A percentile compares a stretch with the other conserved stretches of the same genome.
phyloP scores from a whole-genome alignment of 176 grass and related monocot species.

The Ensete glaucum region DNA sequence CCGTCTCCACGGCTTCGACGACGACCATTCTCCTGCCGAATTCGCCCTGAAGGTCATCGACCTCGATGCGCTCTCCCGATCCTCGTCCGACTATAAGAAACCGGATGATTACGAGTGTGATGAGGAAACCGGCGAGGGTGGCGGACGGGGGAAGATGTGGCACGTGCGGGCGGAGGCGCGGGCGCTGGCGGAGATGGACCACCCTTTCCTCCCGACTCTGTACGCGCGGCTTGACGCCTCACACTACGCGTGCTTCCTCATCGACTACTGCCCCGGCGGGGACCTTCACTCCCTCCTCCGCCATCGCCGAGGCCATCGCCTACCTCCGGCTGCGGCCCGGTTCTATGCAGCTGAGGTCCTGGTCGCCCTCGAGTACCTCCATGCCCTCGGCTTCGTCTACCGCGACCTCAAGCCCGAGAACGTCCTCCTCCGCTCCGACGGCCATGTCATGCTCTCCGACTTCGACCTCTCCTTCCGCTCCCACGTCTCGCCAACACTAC shows the following conservation, averaged over 20 bases:
- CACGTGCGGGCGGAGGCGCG: slow-evolving; percentile 70
- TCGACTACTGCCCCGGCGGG: slow-evolving; percentile 78
- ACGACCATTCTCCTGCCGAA: slow-evolving; percentile 21
- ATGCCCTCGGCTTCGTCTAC: slow-evolving; percentile 86
- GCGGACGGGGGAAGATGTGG: slow-evolving; percentile 34
- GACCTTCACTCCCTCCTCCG: slow-evolving; percentile 72
- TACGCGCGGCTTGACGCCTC: slow-evolving; percentile 78
- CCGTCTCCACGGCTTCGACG: slow-evolving; percentile 52
- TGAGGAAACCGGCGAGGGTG: slow-evolving; percentile 2
- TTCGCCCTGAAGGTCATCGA: slow-evolving; percentile 91
- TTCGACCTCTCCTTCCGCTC: slow-evolving; percentile 78
- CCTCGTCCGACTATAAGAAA: not conserved
- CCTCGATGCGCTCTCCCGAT: slow-evolving; percentile 16
- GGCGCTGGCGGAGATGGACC: slow-evolving; percentile 62
- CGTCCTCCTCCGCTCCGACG: slow-evolving; percentile 65
- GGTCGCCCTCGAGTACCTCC: slow-evolving; percentile 86
- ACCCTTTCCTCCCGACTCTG: slow-evolving; percentile 82
- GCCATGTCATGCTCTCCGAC: slow-evolving; percentile 82
- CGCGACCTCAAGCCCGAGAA: slow-evolving; percentile 97
- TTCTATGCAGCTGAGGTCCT: slow-evolving; percentile 85
- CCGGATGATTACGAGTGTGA: too few relatives aligned
- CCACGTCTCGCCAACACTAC: slow-evolving; percentile 48
- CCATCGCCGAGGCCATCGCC: slow-evolving; percentile 41
- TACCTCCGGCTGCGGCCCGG: slow-evolving; percentile 50
- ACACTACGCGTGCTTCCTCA: slow-evolving; percentile 80